Evolutionary conservation across 805 yeast genomes (phyloP).

Genomic region (Candida ovalis): DNA sequence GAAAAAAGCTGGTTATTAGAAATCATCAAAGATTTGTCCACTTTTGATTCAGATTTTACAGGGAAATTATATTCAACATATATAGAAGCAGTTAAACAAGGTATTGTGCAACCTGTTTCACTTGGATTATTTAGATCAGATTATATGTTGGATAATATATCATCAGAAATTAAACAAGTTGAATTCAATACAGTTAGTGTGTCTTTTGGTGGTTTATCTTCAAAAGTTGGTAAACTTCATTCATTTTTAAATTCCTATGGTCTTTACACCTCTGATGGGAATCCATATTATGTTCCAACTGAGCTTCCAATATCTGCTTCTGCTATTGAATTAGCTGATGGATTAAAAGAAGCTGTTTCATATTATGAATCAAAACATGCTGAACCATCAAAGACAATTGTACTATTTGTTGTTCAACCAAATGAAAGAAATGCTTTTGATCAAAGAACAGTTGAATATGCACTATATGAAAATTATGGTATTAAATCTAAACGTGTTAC

Average conservation of each 20-base stretch:
- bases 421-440: conserved; percentile 88
- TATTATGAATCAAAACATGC: conserved; percentile 42
- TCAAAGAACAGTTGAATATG: conserved; percentile 80
- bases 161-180: conserved; percentile 77
- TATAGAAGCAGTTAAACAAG: conserved; percentile 41
- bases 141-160: conserved; percentile 60
- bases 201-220: conserved; percentile 87
- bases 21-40: conserved; percentile 51
- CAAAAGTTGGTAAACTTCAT: conserved; percentile 77
- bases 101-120: conserved; percentile 61
- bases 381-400: conserved; percentile 40
- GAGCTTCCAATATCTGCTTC: conserved; percentile 67
- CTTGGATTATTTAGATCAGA: conserved; percentile 89
- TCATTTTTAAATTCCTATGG: conserved; percentile 58
- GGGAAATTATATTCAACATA: conserved; percentile 69
- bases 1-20: conserved; percentile 57
- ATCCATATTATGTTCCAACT: conserved; percentile 42
- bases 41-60: conserved; percentile 72
- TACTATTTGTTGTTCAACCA: conserved; percentile 79
- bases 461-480: conserved; percentile 51
- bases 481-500: conserved; percentile 65
- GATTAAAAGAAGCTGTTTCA: conserved; percentile 62
- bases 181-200: conserved; percentile 96
- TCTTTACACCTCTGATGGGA: conserved; percentile 37
- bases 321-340: conserved; percentile 54